Percentiles rank a stretch among this genome's conserved stretches.
phyloP scores from a whole-genome alignment of 1,139 yeast genomes.

The Spencermartinsiella ligniputridi region DNA sequence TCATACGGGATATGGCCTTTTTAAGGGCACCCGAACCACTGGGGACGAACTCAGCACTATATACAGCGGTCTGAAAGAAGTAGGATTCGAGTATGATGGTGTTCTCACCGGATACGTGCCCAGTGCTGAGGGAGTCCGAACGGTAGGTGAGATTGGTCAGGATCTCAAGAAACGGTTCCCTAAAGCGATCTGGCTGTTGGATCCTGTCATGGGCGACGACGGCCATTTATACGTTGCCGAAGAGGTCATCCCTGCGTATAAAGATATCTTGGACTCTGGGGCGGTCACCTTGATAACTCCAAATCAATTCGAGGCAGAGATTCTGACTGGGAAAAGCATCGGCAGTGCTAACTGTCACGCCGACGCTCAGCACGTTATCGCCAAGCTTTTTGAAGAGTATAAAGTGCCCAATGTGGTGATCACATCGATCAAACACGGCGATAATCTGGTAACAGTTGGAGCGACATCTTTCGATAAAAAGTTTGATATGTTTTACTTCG shows the following conservation, averaged over 20 bases:
- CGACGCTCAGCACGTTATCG: constrained; percentile 47
- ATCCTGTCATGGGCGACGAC: constrained; percentile 94
- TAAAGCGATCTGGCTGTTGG: constrained; percentile 56
- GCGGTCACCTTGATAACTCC: constrained; percentile 74
- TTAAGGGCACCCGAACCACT: constrained; percentile 43
- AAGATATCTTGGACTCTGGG: constrained; percentile 46
- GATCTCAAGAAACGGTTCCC: constrained; percentile 27
- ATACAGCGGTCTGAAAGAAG: constrained; percentile 44
- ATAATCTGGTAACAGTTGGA: constrained; percentile 48
- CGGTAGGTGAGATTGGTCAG: constrained; percentile 44
- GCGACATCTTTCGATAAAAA: constrained; percentile 29
- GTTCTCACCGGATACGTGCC: constrained; percentile 73
- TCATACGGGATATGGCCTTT: constrained; percentile 70
- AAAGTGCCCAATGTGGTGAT: constrained; percentile 62
- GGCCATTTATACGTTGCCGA: constrained; percentile 75
- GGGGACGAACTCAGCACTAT: constrained; percentile 41
- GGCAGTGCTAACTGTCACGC: constrained; percentile 35
- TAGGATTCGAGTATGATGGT: constrained; percentile 51
- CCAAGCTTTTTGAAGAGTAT: constrained; percentile 45
- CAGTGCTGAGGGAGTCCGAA: constrained; percentile 47
- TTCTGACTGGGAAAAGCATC: constrained; percentile 54
- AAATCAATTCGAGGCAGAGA: constrained; percentile 84
- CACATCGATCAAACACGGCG: constrained; percentile 45
- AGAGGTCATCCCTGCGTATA: constrained; percentile 63
- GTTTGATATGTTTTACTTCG: constrained; percentile 36